These are phyloP conservation scores for Thraustochytrium sp. DNA, from an alignment of 352 stramenopile genomes.

Conservation along the genomic window DNA sequence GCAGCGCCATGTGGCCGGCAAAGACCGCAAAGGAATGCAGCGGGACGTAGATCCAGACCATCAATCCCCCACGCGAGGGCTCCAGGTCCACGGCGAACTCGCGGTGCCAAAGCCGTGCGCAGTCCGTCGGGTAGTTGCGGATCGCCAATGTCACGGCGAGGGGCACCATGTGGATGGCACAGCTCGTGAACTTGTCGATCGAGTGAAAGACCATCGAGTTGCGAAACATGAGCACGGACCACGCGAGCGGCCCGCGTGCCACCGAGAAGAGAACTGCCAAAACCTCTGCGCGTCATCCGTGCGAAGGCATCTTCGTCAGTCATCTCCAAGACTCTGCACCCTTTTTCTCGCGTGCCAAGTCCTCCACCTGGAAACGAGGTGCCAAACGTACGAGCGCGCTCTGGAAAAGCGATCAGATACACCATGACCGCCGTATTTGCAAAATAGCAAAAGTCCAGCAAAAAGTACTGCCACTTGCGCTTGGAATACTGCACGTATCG, in stretches of 20 bases:
- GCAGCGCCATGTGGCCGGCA: not conserved
- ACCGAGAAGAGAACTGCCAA: slow-evolving; percentile 46
- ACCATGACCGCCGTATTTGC: slow-evolving; percentile 36
- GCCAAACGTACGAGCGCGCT: not conserved
- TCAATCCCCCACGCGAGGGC: not conserved
- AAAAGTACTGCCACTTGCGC: slow-evolving; percentile 55
- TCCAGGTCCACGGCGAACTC: not conserved
- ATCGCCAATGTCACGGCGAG: slow-evolving; percentile 51
- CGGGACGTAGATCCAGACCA: not conserved
- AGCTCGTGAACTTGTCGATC: slow-evolving; percentile 56
- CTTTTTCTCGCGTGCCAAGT: not conserved
- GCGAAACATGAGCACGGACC: slow-evolving; percentile 54
- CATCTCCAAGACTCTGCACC: too few species aligned
- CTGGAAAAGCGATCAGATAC: slow-evolving; percentile 7
- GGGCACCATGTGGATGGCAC: slow-evolving; percentile 56
- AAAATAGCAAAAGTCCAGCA: slow-evolving; percentile 62
- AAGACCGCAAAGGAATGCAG: not conserved
- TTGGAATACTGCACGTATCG: slow-evolving; percentile 48
- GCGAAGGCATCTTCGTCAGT: too few species aligned
- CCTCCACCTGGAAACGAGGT: not conserved
- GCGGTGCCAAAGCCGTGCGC: not conserved
- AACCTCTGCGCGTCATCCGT: not conserved
- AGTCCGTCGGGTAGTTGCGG: slow-evolving; percentile 42
- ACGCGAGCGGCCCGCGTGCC: slow-evolving; percentile 51
- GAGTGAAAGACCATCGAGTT: slow-evolving; percentile 59